Percentiles rank a stretch among this genome's conserved stretches.
These are phyloP conservation scores for Datura wrightii DNA, from an alignment of 257 asterid species.

Conservation along the genomic window DNA sequence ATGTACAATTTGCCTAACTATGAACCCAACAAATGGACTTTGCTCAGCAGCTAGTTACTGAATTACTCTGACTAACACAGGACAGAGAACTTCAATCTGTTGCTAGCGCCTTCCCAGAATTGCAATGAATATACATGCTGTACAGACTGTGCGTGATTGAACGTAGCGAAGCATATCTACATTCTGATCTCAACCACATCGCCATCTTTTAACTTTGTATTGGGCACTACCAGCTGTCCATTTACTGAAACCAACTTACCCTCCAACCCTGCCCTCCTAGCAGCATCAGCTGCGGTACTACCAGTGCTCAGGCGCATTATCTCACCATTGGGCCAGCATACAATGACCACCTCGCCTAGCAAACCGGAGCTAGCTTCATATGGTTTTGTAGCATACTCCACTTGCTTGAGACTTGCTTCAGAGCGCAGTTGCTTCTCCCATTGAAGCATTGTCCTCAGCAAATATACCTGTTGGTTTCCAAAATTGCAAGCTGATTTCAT, in stretches of 20 bases:
- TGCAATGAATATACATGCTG: conserved; percentile 17
- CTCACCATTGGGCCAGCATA: conserved; percentile 95
- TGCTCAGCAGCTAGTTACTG: not conserved
- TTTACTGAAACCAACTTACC: conserved; percentile 86
- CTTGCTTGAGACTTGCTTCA: conserved; percentile 66
- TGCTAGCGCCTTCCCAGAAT: not conserved
- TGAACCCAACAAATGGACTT: not conserved
- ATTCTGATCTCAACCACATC: conserved; percentile 88
- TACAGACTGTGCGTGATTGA: not conserved
- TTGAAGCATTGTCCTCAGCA: conserved; percentile 94
- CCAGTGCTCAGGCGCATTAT: conserved; percentile 87
- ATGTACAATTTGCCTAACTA: conserved; percentile 27
- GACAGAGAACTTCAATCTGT: not conserved
- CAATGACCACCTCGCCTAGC: conserved; percentile 81
- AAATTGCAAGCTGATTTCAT: conserved; percentile 21
- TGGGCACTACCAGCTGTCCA: conserved; percentile 84
- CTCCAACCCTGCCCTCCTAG: conserved; percentile 74
- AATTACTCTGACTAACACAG: not conserved
- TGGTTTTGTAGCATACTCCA: conserved; percentile 34
- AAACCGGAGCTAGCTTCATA: conserved; percentile 42
- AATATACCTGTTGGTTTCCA: conserved; percentile 56
- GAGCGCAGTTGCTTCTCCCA: conserved; percentile 94
- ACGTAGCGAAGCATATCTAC: conserved; percentile 40
- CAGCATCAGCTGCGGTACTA: conserved; percentile 99
- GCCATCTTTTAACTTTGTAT: conserved; percentile 86